These are phyloP conservation scores for Oxyria digyna DNA, from an alignment of 148 eudicot genomes.

Conservation along the genomic window DNA sequence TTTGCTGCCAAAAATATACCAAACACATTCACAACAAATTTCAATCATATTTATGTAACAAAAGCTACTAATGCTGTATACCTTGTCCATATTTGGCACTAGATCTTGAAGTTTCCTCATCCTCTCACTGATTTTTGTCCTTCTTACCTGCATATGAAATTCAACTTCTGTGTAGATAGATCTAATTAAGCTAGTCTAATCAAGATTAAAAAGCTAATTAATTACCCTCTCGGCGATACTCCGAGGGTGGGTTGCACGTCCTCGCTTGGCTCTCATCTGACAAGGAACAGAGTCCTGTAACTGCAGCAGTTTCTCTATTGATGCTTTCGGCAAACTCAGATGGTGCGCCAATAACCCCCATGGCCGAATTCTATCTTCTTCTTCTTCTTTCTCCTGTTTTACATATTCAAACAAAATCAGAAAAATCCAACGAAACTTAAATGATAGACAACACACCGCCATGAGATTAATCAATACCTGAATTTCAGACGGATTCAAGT, in stretches of 20 bases:
- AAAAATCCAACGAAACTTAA: not conserved
- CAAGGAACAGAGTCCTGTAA: conserved; percentile 14
- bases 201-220: not conserved
- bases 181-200: not conserved
- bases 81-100: conserved; percentile 97
- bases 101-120: conserved; percentile 89
- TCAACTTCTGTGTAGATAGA: not conserved
- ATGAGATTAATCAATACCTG: conserved; percentile 1
- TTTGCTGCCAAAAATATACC: conserved; percentile 9
- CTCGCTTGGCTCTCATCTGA: conserved; percentile 11
- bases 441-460: not conserved
- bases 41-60: not conserved
- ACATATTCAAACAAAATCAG: not conserved
- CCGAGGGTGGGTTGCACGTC: conserved; percentile 9
- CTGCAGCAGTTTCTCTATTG: conserved; percentile 47
- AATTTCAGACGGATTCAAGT: conserved; percentile 1
- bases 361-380: not conserved
- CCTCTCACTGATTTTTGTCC: conserved; percentile 81
- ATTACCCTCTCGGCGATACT: conserved; percentile 13
- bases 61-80: conserved; percentile 12
- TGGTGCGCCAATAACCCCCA: conserved; percentile 43
- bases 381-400: not conserved
- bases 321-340: conserved; percentile 57
- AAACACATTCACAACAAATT: not conserved
- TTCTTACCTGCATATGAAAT: conserved; percentile 41